Percentiles rank a stretch among this genome's conserved stretches.
Evolutionary conservation across 2,329 filamentous ascomycete species (phyloP).

Genomic region (Xylariomycetidae sp.): DNA sequence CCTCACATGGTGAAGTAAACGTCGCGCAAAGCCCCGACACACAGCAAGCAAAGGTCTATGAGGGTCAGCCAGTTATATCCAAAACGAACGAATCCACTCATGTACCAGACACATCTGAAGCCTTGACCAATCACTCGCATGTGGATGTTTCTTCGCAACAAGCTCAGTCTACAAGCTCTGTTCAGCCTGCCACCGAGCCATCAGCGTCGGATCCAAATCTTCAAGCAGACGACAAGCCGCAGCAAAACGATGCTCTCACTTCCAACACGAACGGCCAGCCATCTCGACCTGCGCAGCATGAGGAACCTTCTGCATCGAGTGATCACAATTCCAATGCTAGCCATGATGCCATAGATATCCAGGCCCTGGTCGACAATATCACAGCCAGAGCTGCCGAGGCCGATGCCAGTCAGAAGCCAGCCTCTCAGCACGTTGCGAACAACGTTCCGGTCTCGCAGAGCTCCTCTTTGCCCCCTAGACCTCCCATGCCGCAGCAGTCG

Average conservation of each 20-base stretch:
- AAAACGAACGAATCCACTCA: slow-evolving; percentile 23
- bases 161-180: slow-evolving; percentile 5
- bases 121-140: slow-evolving; percentile 11
- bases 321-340: slow-evolving; percentile 7
- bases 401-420: slow-evolving; percentile 24
- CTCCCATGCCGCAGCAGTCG: slow-evolving; percentile 35
- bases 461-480: slow-evolving; percentile 42
- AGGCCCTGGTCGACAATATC: slow-evolving; percentile 22
- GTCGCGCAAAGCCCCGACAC: too few relatives aligned
- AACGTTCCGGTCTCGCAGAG: slow-evolving; percentile 21
- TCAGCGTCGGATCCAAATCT: slow-evolving; percentile 20
- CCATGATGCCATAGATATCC: slow-evolving; percentile 20
- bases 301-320: slow-evolving; percentile 7
- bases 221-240: slow-evolving; percentile 20
- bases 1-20: too few relatives aligned
- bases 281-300: slow-evolving; percentile 6
- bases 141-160: slow-evolving; percentile 12
- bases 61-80: slow-evolving; percentile 40
- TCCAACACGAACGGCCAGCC: slow-evolving; percentile 2
- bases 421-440: slow-evolving; percentile 17
- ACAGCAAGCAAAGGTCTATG: not conserved
- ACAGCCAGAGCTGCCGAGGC: slow-evolving; percentile 19
- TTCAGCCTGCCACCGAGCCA: slow-evolving; percentile 20
- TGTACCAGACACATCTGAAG: slow-evolving; percentile 14
- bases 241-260: slow-evolving; percentile 10